Conservation (phyloP, 2,329 filamentous ascomycete species). For the Neopestalotiopsis clavispora region DNA sequence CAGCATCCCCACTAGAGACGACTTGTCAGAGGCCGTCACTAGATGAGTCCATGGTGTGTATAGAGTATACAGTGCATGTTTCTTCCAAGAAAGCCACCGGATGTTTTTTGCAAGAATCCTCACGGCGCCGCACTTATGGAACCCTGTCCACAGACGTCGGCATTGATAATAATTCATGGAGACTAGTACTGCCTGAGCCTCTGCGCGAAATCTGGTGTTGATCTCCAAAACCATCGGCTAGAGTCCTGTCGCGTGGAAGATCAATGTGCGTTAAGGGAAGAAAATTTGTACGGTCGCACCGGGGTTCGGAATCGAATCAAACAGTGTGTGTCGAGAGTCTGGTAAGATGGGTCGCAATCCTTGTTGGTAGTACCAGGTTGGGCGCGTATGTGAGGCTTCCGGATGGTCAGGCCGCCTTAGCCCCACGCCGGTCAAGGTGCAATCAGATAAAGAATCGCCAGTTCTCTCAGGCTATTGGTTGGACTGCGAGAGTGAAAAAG, state of each 20-base stretch:
- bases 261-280: background rate
- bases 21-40: background rate
- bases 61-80: background rate
- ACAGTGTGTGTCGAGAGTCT: constrained; percentile 11
- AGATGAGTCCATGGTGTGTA: background rate
- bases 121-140: background rate
- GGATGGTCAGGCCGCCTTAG: constrained; percentile 48
- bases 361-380: constrained; percentile 41
- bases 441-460: constrained; percentile 50
- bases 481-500: constrained; percentile 23
- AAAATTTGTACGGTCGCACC: constrained; percentile 10
- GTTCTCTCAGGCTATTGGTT: constrained; percentile 47
- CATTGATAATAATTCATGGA: background rate
- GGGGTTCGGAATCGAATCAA: constrained; percentile 7
- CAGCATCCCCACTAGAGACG: background rate
- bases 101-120: background rate
- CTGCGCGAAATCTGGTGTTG: background rate
- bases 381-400: constrained; percentile 59
- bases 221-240: constrained; percentile 2
- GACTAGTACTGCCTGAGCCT: background rate
- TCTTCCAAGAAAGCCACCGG: background rate
- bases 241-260: constrained; percentile 18
- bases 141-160: background rate
- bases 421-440: constrained; percentile 47
- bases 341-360: constrained; percentile 35